These are phyloP conservation scores for Pleoardoris graminearum DNA, from an alignment of 2,329 filamentous ascomycete genomes.

Conservation along the genomic window DNA sequence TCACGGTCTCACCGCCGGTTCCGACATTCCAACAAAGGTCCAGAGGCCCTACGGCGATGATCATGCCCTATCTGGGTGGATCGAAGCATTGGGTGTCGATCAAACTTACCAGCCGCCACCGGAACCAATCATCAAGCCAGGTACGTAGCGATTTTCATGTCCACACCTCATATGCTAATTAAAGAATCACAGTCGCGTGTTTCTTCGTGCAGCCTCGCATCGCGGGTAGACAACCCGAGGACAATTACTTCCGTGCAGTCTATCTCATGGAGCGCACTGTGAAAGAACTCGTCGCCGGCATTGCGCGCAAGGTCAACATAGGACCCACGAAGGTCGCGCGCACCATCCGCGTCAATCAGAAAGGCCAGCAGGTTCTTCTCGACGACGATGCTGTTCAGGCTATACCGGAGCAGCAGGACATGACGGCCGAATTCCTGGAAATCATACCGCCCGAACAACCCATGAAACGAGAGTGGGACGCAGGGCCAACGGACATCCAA, in stretches of 20 bases:
- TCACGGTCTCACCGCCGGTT: conserved; percentile 49
- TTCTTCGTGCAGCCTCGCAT: conserved; percentile 74
- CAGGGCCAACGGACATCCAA: conserved; percentile 52
- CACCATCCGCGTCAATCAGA: conserved; percentile 71
- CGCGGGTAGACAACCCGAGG: conserved; percentile 52
- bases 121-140: conserved; percentile 69
- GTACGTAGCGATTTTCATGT: conserved; percentile 46
- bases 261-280: conserved; percentile 80
- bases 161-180: conserved; percentile 37
- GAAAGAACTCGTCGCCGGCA: conserved; percentile 70
- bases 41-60: conserved; percentile 61
- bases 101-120: conserved; percentile 77
- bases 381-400: conserved; percentile 88
- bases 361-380: conserved; percentile 79
- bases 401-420: conserved; percentile 87
- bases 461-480: conserved; percentile 59
- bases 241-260: conserved; percentile 79
- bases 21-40: conserved; percentile 60
- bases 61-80: conserved; percentile 76
- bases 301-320: conserved; percentile 79
- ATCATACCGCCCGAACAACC: conserved; percentile 52
- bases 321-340: conserved; percentile 72
- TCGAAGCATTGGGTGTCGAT: conserved; percentile 92
- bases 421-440: conserved; percentile 73
- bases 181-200: conserved; percentile 67